Evolutionary conservation across 2,329 filamentous ascomycete genomes (phyloP).

Genomic region (Hypoxylon sp.): DNA sequence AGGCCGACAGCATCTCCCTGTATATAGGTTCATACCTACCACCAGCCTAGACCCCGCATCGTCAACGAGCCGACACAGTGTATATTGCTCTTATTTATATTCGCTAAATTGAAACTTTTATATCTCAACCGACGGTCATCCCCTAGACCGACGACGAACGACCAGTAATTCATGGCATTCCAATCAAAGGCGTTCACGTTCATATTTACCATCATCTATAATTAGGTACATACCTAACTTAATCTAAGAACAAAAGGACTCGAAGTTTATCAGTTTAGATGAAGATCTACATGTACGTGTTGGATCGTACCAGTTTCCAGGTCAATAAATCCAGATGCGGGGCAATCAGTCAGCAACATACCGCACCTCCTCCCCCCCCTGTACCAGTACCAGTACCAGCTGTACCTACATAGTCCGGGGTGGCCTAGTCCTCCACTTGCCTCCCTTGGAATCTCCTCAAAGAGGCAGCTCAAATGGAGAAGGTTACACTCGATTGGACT

Average conservation of each 20-base stretch:
- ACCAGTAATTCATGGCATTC: no score
- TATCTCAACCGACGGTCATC: background rate
- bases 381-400: no score
- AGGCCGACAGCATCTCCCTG: background rate
- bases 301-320: slow-evolving; percentile 1
- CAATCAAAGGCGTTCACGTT: background rate
- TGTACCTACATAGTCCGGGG: no score
- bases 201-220: slow-evolving; percentile 9
- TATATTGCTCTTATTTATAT: background rate
- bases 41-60: background rate
- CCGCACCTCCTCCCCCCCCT: no score
- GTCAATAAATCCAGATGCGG: slow-evolving; percentile 25
- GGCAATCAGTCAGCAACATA: slow-evolving; percentile 18
- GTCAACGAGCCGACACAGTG: background rate
- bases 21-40: background rate
- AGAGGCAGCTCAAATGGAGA: slow-evolving; percentile 35
- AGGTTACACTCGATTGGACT: slow-evolving; percentile 42
- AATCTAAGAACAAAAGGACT: no score
- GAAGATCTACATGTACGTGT: slow-evolving; percentile 16
- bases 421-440: slow-evolving; percentile 11
- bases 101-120: background rate
- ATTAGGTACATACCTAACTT: background rate
- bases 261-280: slow-evolving; percentile 9
- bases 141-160: background rate
- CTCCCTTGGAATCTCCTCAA: slow-evolving; percentile 36